Base-by-base conservation (phyloP, 495 filamentous ascomycete genomes). In the Clohesyomyces aquaticus region DNA sequence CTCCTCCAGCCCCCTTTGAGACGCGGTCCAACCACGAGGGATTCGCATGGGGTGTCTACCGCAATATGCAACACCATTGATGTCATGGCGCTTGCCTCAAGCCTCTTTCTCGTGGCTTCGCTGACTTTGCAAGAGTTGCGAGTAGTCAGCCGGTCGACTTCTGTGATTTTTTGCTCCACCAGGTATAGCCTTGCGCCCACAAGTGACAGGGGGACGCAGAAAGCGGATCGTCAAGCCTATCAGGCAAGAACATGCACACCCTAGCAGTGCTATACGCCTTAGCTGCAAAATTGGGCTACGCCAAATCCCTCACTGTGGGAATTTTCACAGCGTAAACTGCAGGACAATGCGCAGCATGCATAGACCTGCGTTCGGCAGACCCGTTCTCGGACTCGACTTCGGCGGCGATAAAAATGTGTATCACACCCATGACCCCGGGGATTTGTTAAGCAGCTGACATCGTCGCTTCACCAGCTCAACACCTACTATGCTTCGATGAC, bases 401-500 rank as follows among this genome's bases (percentile, higher is more conserved):
- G 32, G 32, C 32, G 32, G 14, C 32, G 14, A 38, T 38, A 38
- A 38, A 14, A 38, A 38, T 38, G 32, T 14, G 6, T 38, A 14
- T 14, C 32, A 6, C 32, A 14, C 32, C 32, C 32, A 6, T 14
- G 32, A 38, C 6, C 32, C 32, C 25, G 10, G 14, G 9, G 29
- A 27, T 52, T 9, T 23, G 49, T 32, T 27, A 29, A 52, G 49
- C 18, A 32, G 10, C 29, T 27, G 6, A 26, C 26, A 1, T 52
- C 26, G 49, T 27, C 18, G 26, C 26, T 52, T 18, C 22, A 10
- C 18, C 25, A n/a, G n/a, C n/a, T n/a, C n/a, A n/a, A n/a, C n/a
- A n/a, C n/a, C n/a, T n/a, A n/a, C n/a, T n/a, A 59, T 59, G 56
- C 25, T 9, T 51, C 56, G 27, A 51, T 59, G 41, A 18, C 22